Conservation (phyloP, 2,329 filamentous ascomycete genomes). For the Scorias spongiosa region DNA sequence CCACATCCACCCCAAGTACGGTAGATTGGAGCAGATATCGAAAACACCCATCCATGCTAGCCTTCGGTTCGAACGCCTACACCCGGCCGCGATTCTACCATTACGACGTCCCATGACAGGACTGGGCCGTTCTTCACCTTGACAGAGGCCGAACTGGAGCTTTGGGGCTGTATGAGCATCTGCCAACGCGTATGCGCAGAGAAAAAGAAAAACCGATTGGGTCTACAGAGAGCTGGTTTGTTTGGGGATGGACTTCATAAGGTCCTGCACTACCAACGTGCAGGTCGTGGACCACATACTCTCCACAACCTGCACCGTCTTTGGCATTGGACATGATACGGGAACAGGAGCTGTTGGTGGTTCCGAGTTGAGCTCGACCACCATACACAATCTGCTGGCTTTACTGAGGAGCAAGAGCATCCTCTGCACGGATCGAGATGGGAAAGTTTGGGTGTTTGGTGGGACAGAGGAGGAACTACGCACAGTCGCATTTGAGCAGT, state of each 20-base stretch:
- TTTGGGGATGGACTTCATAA: conserved; percentile 19
- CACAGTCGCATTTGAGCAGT: background rate
- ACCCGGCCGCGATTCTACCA: background rate
- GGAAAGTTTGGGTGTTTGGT: conserved; percentile 8
- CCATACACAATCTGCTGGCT: background rate
- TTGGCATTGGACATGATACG: background rate
- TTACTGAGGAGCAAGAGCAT: conserved; percentile 5
- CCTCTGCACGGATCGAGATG: conserved; percentile 5
- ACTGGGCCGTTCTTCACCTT: background rate
- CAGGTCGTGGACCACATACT: conserved; percentile 10
- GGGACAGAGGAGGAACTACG: background rate
- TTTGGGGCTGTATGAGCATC: conserved; percentile 7
- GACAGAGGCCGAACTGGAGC: conserved; percentile 10
- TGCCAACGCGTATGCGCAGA: background rate
- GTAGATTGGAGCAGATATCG: too few relatives aligned
- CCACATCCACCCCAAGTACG: too few relatives aligned
- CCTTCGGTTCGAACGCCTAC: background rate
- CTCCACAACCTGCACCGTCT: background rate
- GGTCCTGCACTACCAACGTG: conserved; percentile 19
- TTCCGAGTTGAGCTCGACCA: background rate
- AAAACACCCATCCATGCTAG: background rate
- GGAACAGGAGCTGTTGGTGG: background rate
- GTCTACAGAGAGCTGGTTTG: too few relatives aligned
- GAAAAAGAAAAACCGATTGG: background rate
- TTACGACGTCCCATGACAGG: background rate